Evolutionary conservation across 805 yeast species (phyloP), one percentile per base, ranked within the genome.

Genomic region (Candida orba): DNA sequence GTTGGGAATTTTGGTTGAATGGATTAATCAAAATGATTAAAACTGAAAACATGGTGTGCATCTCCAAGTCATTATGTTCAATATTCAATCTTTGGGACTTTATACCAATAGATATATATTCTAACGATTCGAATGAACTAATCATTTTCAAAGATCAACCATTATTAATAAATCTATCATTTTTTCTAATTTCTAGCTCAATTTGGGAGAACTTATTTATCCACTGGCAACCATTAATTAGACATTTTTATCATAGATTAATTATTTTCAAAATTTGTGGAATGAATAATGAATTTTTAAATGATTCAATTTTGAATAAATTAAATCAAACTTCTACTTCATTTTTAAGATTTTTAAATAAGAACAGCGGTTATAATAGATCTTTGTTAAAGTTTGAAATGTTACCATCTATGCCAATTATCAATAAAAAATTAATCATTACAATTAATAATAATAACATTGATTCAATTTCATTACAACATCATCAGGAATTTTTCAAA

Each of bases 1-100:
- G 83, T 63, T 87, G 95, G 93, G 65, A 68, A 40, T 86, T 88
- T 56, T 87, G 95, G 95, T 59, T 82, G 7, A 67, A 71, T 42
- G 80, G 84, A 14, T 60, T 69, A 13, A 63, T 74, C 46, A 66
- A 76, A 44, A 74, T 86, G 80, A 59, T 86, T n/a, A 55, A 66
- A 8, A 76, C 87, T 8, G 78, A 76, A 37, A 84, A 76, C 58
- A 69, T 78, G 50, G 80, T 77, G 50, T 72, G 75, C 20, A 78
- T 84, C 48, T 65, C 83, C 18, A 75, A 84, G 47, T 77, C 79
- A 13, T 58, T 87, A 33, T 76, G 89, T 5, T 72, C 80, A 44
- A 58, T 87, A 42, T 86, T 79, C 65, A 83, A 85, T 58, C 60
- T 81, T 2, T 87, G 95, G 95, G 82, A 81, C 29, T 64, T 69